A percentile compares a stretch with the other conserved stretches of the same genome.
These are phyloP conservation scores for Stropharia rugosoannulata DNA, from an alignment of 768 basidiomycete species.

Conservation along the genomic window DNA sequence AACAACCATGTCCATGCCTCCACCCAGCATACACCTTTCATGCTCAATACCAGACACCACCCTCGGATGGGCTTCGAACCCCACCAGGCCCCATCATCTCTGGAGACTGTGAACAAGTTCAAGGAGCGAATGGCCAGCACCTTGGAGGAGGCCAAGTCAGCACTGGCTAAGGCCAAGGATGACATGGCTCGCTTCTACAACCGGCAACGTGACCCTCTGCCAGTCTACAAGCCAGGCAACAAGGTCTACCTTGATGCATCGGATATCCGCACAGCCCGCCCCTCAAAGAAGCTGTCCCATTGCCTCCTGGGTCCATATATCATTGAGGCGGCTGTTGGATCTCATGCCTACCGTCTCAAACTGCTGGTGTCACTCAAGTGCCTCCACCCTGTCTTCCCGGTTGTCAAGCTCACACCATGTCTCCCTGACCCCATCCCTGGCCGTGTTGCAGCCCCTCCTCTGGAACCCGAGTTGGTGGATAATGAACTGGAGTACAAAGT, in stretches of 20 bases:
- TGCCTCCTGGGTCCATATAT: constrained; percentile 11
- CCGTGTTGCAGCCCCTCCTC: background rate
- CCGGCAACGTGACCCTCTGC: too few species aligned
- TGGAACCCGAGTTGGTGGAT: background rate
- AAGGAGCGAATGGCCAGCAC: constrained; percentile 1
- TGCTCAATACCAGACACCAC: constrained; percentile 27
- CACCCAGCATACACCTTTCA: constrained; percentile 25
- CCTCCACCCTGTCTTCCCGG: constrained; percentile 16
- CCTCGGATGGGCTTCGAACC: constrained; percentile 16
- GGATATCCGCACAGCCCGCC: constrained; percentile 1
- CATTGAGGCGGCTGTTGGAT: background rate
- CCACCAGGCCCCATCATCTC: constrained; percentile 1
- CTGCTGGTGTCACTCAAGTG: constrained; percentile 11
- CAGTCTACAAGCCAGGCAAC: constrained; percentile 1
- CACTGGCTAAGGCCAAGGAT: constrained; percentile 15
- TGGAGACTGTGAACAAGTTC: constrained; percentile 17
- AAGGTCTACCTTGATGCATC: constrained; percentile 12
- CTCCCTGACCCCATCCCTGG: background rate
- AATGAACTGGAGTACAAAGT: too few species aligned
- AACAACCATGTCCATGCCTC: constrained; percentile 4
- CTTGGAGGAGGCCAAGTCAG: constrained; percentile 4
- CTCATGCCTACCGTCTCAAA: constrained; percentile 8
- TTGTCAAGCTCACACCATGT: constrained; percentile 3
- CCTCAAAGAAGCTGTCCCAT: constrained; percentile 9
- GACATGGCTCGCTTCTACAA: constrained; percentile 12